Conservation (phyloP, 1,284 basidiomycete species). For the Ceratorhiza oryzae-sativae region DNA sequence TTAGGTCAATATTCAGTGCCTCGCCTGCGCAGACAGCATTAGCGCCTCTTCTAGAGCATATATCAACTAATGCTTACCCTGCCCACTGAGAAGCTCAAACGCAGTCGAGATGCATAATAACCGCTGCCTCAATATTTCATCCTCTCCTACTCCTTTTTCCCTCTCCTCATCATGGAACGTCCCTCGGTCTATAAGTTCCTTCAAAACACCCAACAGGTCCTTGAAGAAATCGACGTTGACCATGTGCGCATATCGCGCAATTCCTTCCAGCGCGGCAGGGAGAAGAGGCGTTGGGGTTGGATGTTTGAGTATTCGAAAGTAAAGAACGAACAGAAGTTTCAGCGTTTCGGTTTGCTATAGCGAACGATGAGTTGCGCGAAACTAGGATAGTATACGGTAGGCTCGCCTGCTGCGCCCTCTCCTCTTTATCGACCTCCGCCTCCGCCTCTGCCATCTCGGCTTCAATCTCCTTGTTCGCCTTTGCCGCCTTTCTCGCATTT, state of each 20-base stretch:
- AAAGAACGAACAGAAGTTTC: constrained; percentile 96
- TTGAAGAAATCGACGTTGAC: constrained; percentile 99
- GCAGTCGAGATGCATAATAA: constrained; percentile 93
- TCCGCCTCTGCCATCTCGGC: constrained; percentile 93
- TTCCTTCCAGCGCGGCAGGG: constrained; percentile 88
- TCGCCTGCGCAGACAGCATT: constrained; percentile 67
- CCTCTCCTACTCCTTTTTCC: constrained; percentile 47
- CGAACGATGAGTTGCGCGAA: not conserved
- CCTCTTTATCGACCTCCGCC: constrained; percentile 92
- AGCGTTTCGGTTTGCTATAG: constrained; percentile 94
- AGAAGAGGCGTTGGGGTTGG: constrained; percentile 82
- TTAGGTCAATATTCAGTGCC: constrained; percentile 93
- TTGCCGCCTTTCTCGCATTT: constrained; percentile 79
- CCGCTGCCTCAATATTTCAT: constrained; percentile 62
- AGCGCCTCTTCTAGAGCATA: constrained; percentile 25
- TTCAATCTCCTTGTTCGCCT: constrained; percentile 84
- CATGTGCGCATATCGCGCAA: constrained; percentile 92
- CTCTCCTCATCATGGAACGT: constrained; percentile 45
- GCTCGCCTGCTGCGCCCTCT: constrained; percentile 81
- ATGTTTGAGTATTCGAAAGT: constrained; percentile 95
- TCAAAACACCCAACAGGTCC: constrained; percentile 89
- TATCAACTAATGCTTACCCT: constrained; percentile 64
- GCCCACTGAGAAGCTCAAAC: constrained; percentile 94
- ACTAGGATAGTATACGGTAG: not conserved
- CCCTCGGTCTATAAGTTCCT: constrained; percentile 69